Percentiles rank a stretch among this genome's conserved stretches.
phyloP scores from a whole-genome alignment of 1,139 yeast genomes.

The Sugiyamaella sp. region DNA sequence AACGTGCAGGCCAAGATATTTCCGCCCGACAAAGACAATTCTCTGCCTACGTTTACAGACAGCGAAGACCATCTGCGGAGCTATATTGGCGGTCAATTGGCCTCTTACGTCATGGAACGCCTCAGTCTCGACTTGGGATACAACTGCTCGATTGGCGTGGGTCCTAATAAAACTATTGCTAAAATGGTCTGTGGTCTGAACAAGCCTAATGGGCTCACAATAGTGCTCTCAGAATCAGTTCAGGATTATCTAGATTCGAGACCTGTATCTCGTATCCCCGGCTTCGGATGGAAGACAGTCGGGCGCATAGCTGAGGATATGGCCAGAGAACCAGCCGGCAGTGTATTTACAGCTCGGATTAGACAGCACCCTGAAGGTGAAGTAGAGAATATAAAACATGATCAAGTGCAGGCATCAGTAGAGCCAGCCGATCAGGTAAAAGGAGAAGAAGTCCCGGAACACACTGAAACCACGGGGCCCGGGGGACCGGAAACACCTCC shows the following conservation, averaged over 20 bases:
- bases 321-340: background rate
- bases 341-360: background rate
- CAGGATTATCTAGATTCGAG: slow-evolving; percentile 33
- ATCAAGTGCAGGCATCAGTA: too few relatives aligned
- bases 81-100: slow-evolving; percentile 41
- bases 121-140: slow-evolving; percentile 38
- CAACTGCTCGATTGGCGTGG: slow-evolving; percentile 43
- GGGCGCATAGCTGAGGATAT: slow-evolving; percentile 17
- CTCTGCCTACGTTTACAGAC: slow-evolving; percentile 21
- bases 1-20: slow-evolving; percentile 35
- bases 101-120: slow-evolving; percentile 36
- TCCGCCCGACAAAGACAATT: slow-evolving; percentile 28
- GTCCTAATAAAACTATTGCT: slow-evolving; percentile 39
- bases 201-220: slow-evolving; percentile 42
- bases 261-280: slow-evolving; percentile 37
- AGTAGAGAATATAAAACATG: background rate
- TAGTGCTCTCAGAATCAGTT: slow-evolving; percentile 35
- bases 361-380: slow-evolving; percentile 4
- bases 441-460: too few relatives aligned
- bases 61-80: slow-evolving; percentile 18
- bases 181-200: slow-evolving; percentile 40
- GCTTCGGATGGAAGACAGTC: slow-evolving; percentile 36
- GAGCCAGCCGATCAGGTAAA: too few relatives aligned
- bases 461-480: too few relatives aligned
- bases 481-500: too few relatives aligned